A percentile compares a stretch with the other conserved stretches of the same genome.
These are phyloP conservation scores for Morella rubra DNA, from an alignment of 306 rosid species.

Conservation along the genomic window DNA sequence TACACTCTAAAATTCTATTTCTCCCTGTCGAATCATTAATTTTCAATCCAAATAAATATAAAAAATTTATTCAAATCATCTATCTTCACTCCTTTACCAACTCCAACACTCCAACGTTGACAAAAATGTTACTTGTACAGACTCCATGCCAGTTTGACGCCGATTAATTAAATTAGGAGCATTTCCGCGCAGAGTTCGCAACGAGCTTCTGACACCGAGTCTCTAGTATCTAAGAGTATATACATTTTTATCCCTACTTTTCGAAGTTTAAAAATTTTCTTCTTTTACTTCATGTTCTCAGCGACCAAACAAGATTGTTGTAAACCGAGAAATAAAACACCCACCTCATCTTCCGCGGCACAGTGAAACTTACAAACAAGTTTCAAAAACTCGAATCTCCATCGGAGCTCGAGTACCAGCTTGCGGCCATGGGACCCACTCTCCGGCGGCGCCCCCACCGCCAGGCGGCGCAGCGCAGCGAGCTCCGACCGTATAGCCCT, in stretches of 20 bases:
- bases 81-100: too few relatives aligned
- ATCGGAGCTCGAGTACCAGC: conserved; percentile 42
- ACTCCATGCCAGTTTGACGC: not conserved
- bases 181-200: not conserved
- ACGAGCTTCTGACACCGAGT: not conserved
- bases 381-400: conserved; percentile 67
- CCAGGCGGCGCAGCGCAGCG: conserved; percentile 41
- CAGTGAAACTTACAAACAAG: conserved; percentile 67
- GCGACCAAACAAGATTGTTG: conserved; percentile 2
- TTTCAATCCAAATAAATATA: too few relatives aligned
- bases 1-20: too few relatives aligned
- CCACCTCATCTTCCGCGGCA: conserved; percentile 84
- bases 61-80: too few relatives aligned
- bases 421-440: conserved; percentile 23
- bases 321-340: not conserved
- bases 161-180: not conserved
- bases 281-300: conserved; percentile 3
- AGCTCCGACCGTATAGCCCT: conserved; percentile 72
- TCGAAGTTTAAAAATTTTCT: not conserved
- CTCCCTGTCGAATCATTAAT: too few relatives aligned
- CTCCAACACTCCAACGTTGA: not conserved
- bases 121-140: not conserved
- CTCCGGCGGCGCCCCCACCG: conserved; percentile 44
- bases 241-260: not conserved
- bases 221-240: not conserved